Conservation (phyloP, 2,329 filamentous ascomycete species). For the Blumeriella jaapii region DNA sequence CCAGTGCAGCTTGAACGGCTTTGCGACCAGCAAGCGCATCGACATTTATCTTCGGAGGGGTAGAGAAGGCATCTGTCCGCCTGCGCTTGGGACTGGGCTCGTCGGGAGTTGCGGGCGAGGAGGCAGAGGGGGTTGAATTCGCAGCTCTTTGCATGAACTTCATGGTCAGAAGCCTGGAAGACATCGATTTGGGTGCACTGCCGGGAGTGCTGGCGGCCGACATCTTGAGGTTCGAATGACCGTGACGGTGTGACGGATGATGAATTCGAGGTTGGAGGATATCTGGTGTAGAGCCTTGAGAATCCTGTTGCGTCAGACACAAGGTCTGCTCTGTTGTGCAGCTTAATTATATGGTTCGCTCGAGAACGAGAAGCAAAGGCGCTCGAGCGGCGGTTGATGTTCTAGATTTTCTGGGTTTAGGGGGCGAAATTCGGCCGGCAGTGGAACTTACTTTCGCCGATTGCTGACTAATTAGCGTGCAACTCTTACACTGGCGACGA, state of each 20-base stretch:
- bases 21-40: conserved; percentile 43
- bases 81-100: conserved; percentile 52
- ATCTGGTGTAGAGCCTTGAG: neutral
- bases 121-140: conserved; percentile 37
- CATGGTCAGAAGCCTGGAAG: conserved; percentile 82
- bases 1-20: conserved; percentile 50
- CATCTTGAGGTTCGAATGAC: conserved; percentile 16
- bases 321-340: too few species aligned
- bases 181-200: conserved; percentile 56
- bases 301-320: too few species aligned
- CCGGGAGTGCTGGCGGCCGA: conserved; percentile 16
- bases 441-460: too few species aligned
- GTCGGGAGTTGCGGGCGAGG: conserved; percentile 35
- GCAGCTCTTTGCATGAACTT: conserved; percentile 94
- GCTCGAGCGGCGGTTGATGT: too few species aligned
- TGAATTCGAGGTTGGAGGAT: too few species aligned
- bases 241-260: too few species aligned
- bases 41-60: conserved; percentile 26
- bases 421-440: too few species aligned
- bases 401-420: too few species aligned
- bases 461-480: too few species aligned
- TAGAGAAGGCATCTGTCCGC: conserved; percentile 32
- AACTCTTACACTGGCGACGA: conserved; percentile 4
- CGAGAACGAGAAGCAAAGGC: too few species aligned
- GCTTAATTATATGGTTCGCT: too few species aligned